Evolutionary conservation across 2,329 filamentous ascomycete species (phyloP), one percentile per base, ranked within the genome.

Genomic region (Seiridium unicorne): DNA sequence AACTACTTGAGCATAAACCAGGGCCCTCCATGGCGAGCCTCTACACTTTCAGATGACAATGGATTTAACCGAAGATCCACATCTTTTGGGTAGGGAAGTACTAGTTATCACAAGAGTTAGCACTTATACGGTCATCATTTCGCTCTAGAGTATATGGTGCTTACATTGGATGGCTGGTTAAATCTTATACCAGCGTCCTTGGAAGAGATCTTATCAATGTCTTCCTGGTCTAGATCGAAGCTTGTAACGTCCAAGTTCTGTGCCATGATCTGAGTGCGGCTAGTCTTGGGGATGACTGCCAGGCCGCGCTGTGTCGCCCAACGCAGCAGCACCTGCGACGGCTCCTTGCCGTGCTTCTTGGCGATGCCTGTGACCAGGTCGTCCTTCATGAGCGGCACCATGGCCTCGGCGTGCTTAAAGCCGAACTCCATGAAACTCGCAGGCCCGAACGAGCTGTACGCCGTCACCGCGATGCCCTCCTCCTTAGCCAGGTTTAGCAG

Each of bases 241-340:
- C 77, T 78, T 64, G 79, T 84, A 63, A 87, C 85, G 66, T 88
- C 84, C 65, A 93, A 77, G 77, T 92, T 92, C 79, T 89, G 80
- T 61, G 78, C 73, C 73, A 92, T 81, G 65, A 79, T 65, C 31
- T 72, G 79, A 63, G 64, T 70, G 65, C 74, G 82, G 76, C 75
- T 89, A 64, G 84, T 89, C 85, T 94, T 94, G 67, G 91, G 91
- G 68, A 95, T 95, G 68, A 95, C 89, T 53, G 91, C 90, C 60
- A 95, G 80, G 38, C 87, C 87, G 55, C 90, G 84, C 82, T 96
- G 92, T 13, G 92, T 96, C 31, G 92, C 87, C 93, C 93, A 97
- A 68, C 92, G 85, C 66, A 97, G 82, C 62, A 96, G 83, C 35
- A 96, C 83, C 83, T 97, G 92, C 13, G 91, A 89, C 5, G 91